Base-by-base conservation (phyloP, 306 rosid genomes). In the Gastrolobium villosum region DNA sequence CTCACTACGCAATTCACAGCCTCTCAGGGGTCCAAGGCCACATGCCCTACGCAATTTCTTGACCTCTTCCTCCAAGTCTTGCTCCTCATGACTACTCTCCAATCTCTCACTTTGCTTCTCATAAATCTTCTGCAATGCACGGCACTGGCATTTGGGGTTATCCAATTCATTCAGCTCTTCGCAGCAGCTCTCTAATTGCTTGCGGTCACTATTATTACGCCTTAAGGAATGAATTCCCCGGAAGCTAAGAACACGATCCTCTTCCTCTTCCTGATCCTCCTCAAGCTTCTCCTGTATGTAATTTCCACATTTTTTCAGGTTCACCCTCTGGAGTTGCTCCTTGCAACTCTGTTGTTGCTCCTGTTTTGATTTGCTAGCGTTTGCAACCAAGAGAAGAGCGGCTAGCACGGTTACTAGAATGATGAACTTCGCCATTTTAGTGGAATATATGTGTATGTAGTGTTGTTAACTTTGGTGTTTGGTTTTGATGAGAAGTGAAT, bases 71-170 rank as follows among this genome's bases (percentile, higher is more conserved):
- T 5, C 3, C 65, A 74, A 1, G 4, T 69, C 37, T 2, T 3
- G 5, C 71, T 7, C n/a, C n/a, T n/a, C 2, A 34, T 49, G n/a
- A 7, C 1, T 79, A 3, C 14, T 39, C 28, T 79, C 4, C 7
- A 72, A 5, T 1, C 36, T 1, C 32, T 64, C 57, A 5, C 65
- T 13, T 35, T 65, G 13, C 10, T 1, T 43, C 20, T 34, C 31
- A 63, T 66, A n/a, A 5, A 84, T 72, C 46, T 57, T 6, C 45
- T 41, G 44, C 68, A 82, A 5, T 0, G 83, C 89, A 3, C 10
- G 20, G 50, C 91, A 85, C 80, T 79, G 63, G 77, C 91, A 85
- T 2, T 2, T 3, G 1, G 8, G 6, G 3, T 36, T 62, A 0
- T 46, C 6, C 10, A 84, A 0, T 5, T 63, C 40, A 0, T 1